Percentiles rank a stretch among this genome's conserved stretches.
These are phyloP conservation scores for Oryza coarctata DNA, from an alignment of 176 grass and related monocot species.

Conservation along the genomic window DNA sequence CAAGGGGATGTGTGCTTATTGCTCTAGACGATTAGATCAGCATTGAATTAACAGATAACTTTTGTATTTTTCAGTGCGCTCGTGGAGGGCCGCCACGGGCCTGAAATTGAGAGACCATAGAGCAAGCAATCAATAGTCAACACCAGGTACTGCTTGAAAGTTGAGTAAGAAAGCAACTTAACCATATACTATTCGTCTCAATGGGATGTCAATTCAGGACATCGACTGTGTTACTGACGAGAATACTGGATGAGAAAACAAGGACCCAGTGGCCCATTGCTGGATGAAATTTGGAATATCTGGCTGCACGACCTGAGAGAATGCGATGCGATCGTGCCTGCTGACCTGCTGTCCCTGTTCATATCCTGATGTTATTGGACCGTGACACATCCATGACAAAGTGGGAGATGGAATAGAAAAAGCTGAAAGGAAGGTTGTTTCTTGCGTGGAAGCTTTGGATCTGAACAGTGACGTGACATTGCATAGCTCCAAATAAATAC, in stretches of 20 bases:
- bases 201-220: background rate
- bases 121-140: background rate
- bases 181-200: background rate
- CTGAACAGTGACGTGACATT: background rate
- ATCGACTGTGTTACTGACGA: background rate
- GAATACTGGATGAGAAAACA: background rate
- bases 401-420: background rate
- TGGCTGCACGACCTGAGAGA: background rate
- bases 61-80: background rate
- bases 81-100: background rate
- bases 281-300: background rate
- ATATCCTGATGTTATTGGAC: background rate
- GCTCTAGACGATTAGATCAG: background rate
- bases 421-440: slow-evolving; percentile 15
- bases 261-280: background rate
- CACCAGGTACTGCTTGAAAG: background rate
- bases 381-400: background rate
- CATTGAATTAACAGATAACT: background rate
- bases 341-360: background rate
- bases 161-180: slow-evolving; percentile 1
- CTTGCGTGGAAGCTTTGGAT: background rate
- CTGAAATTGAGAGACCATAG: background rate
- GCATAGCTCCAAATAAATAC: background rate
- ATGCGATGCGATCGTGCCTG: background rate
- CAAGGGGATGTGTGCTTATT: background rate